These are phyloP conservation scores for Ceratocystis cubensis DNA, from an alignment of 2,329 filamentous ascomycete species.

Conservation along the genomic window DNA sequence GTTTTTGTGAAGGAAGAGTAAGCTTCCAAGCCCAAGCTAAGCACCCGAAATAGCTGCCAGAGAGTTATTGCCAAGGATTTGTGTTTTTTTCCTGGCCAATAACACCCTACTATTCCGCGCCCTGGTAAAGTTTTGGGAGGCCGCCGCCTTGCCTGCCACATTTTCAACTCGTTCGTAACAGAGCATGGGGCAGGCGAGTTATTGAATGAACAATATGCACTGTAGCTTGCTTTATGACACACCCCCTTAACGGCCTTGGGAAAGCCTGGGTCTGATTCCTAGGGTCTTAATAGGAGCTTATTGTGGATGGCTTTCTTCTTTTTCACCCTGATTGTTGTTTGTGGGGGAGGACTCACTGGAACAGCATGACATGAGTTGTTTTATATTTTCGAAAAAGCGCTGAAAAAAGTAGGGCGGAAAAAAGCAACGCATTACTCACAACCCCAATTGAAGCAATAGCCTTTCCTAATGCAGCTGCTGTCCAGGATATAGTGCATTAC, in stretches of 20 bases:
- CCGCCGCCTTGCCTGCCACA: not conserved
- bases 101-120: not conserved
- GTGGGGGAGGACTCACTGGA: not conserved
- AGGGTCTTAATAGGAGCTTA: not conserved
- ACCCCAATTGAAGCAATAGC: not conserved
- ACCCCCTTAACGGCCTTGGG: too few relatives aligned
- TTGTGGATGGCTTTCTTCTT: not conserved
- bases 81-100: not conserved
- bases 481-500: not conserved
- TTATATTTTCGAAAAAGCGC: too few relatives aligned
- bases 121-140: not conserved
- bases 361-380: not conserved
- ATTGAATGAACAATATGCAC: too few relatives aligned
- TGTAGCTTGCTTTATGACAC: too few relatives aligned
- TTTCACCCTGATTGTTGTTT: not conserved
- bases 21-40: not conserved
- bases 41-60: too few relatives aligned
- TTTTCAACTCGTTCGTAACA: not conserved
- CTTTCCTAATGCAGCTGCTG: not conserved
- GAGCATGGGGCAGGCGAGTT: not conserved
- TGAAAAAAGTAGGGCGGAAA: too few relatives aligned
- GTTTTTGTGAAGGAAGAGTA: conserved; percentile 6
- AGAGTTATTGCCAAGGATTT: not conserved
- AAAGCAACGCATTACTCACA: too few relatives aligned
- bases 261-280: not conserved